Conservation (phyloP, 805 yeast genomes). For the Monosporozyma solicola region DNA sequence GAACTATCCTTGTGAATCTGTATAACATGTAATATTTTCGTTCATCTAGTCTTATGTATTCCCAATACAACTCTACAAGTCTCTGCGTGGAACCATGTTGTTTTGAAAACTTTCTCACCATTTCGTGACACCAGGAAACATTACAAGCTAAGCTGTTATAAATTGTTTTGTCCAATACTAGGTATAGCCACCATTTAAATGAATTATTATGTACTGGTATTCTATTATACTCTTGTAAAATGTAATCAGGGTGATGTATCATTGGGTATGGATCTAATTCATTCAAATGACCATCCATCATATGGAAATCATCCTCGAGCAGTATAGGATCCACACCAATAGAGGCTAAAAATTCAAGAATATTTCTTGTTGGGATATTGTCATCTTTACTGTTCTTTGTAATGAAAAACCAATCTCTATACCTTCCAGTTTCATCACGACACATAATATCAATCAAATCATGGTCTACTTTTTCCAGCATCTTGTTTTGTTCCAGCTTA, state of each 20-base stretch:
- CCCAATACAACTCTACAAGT: not conserved
- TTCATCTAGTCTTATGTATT: conserved; percentile 3
- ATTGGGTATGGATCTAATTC: not conserved
- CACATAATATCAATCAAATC: not conserved
- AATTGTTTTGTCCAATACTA: conserved; percentile 23
- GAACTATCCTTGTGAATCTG: conserved; percentile 16
- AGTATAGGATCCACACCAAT: not conserved
- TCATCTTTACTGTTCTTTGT: not conserved
- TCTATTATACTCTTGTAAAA: not conserved
- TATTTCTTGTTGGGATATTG: not conserved
- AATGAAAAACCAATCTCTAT: not conserved
- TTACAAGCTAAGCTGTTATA: conserved; percentile 17
- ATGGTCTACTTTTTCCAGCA: not conserved
- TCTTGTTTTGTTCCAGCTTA: not conserved
- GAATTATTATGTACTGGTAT: not conserved
- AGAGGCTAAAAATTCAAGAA: not conserved
- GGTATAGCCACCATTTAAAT: conserved; percentile 11
- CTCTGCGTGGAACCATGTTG: not conserved
- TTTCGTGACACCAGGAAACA: conserved; percentile 10
- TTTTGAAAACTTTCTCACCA: not conserved
- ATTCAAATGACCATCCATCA: not conserved
- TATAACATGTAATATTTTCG: conserved; percentile 19
- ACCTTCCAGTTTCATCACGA: not conserved
- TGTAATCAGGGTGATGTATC: not conserved
- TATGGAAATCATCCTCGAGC: not conserved